Base-by-base conservation (phyloP, 371 early-diverging fungal genomes). In the Gilbertella persicaria region DNA sequence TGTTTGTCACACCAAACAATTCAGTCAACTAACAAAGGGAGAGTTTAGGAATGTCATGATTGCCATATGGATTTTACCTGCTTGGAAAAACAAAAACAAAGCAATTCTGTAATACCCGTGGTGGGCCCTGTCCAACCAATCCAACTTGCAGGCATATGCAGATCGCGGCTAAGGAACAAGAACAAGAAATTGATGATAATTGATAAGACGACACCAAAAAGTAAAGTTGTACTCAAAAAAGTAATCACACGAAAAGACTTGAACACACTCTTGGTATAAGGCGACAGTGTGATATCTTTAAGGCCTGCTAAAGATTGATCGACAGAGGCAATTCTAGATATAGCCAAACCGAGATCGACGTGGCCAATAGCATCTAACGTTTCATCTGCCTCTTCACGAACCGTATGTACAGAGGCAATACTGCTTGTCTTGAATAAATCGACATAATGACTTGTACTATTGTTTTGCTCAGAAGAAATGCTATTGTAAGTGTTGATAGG, bases 91-190 rank as follows among this genome's bases (percentile, higher is more conserved):
- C 63, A 62, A 33, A 62, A 57, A 20, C 57, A 53, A n/a, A 57
- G 38, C n/a, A 62, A n/a, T 35, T 62, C 63, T 24, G 58, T 53
- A 7, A 52, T 25, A 16, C 63, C 63, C 54, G 43, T 66, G 1
- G 71, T 65, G n/a, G 73, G 73, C 12, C 76, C 76, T 16, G 72
- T 72, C 71, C 70, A 72, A 16, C 76, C 76, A 9, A 76, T 69
- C 51, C 70, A 58, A 19, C 63, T 60, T 10, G 76, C 58, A 26
- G 70, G 65, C 58, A 72, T 67, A n/a, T 56, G 53, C 5, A 76
- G 39, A 45, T 76, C 69, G 14, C 65, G 66, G 17, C 61, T 60
- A 9, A 70, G 29, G 24, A 67, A 66, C 24, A 76, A 42, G 38
- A 76, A 76, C 13, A 76, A 50, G 48, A 76, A 73, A 39, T 76